Base-by-base conservation (phyloP, 2,329 filamentous ascomycete genomes). In the Aspergillus quadrilineatus region DNA sequence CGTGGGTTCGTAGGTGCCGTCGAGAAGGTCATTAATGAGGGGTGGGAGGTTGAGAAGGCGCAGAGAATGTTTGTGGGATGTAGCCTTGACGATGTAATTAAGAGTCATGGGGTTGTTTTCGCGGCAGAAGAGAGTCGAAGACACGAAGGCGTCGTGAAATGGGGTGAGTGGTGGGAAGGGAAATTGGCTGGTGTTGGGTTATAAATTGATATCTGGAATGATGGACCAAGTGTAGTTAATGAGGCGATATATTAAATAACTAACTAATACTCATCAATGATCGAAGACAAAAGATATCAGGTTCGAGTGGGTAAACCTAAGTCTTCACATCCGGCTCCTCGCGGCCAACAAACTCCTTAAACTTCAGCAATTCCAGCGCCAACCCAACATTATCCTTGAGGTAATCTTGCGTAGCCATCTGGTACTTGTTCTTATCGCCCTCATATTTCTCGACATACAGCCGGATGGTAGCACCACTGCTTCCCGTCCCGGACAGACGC, bases 401-500 rank as follows among this genome's bases (percentile, higher is more conserved):
- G 81, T 96, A 99, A 57, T 93, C 92, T 78, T 99, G 94, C 12
- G 92, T 92, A 74, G 95, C 90, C 69, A 89, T 75, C 57, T 81
- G 84, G 71, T 94, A 95, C 58, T 86, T 92, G 60, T 84, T 86
- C 60, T 86, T 80, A 70, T 97, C 91, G 62, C 80, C 84, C 75
- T 90, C 92, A 80, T 97, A 90, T 82, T 94, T 93, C 85, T 99
- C 94, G 65, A 99, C 88, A 77, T 99, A 99, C 65, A 99, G 82
- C 61, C 94, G 89, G 73, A 99, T 97, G 32, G 94, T 99, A 47
- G 94, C 94, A 55, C 94, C 94, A 49, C 90, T 95, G 67, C 90
- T 95, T 63, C 94, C 94, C 17, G 94, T 99, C 50, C 94, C 94
- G 1, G 93, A 97, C 58, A 99, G 82, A 68, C 94, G 89, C 57